Base-by-base conservation (phyloP, 768 basidiomycete species). In the Trametes cinnabarina region DNA sequence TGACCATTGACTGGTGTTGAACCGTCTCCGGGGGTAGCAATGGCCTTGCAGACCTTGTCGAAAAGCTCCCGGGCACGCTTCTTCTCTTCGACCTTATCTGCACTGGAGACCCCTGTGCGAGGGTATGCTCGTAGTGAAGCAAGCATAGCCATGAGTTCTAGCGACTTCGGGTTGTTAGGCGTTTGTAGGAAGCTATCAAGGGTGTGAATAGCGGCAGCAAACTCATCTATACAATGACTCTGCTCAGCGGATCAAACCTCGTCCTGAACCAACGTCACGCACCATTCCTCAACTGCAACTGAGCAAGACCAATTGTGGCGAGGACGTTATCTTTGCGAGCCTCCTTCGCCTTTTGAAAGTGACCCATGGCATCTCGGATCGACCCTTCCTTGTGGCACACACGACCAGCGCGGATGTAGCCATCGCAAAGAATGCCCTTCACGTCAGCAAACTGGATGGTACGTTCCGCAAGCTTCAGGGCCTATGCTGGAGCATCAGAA, bases 371-470 rank as follows among this genome's bases (percentile, higher is more conserved):
- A 42, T 87, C 84, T 7, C 70, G 66, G n/a, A 79, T 65, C 1
- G 77, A 77, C 0, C 87, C 89, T 65, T 89, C 83, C 1, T 84
- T 83, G 64, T 95, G 93, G 14, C 85, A 79, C 3, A 90, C 86
- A 17, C 93, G 84, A 2, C 87, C 96, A 14, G 94, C 86, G 30
- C 89, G 81, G 15, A 95, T 73, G 66, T 94, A 90, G 3, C 94
- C 89, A 65, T 97, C 95, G 0, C 91, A 88, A 26, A 95, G 79
- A 15, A 96, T 76, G 0, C 90, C 80, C 30, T 92, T 77, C 0
- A 90, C 93, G 65, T 98, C 96, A 0, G 95, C 90, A 66, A 91
- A 97, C 68, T 98, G 94, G 39, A 98, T 86, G 0, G 94, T 89
- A 50, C 94, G 83, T 66, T 98, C 97, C 22, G 94, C 94, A 19